phyloP scores from a whole-genome alignment of 495 filamentous ascomycete species.

The Penicillium paradoxum region DNA sequence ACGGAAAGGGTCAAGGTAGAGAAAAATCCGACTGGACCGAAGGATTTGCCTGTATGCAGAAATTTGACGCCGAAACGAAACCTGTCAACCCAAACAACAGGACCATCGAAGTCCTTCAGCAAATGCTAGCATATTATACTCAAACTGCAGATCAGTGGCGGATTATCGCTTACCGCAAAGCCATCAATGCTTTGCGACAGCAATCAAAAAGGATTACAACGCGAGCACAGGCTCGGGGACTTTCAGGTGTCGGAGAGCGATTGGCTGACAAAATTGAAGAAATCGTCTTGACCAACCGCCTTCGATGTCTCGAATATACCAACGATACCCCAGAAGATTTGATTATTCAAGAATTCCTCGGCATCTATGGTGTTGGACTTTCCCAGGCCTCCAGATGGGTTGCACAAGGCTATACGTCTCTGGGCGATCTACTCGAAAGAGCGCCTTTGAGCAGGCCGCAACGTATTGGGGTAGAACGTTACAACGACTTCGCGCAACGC shows the following conservation, averaged over 20 bases:
- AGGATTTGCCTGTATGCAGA: slow-evolving; percentile 66
- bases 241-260: slow-evolving; percentile 69
- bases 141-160: slow-evolving; percentile 77
- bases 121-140: slow-evolving; percentile 80
- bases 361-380: slow-evolving; percentile 76
- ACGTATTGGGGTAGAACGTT: slow-evolving; percentile 71
- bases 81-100: slow-evolving; percentile 58
- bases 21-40: slow-evolving; percentile 38
- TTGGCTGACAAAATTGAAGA: slow-evolving; percentile 90
- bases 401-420: slow-evolving; percentile 64
- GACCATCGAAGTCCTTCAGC: slow-evolving; percentile 73
- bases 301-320: slow-evolving; percentile 68
- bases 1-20: slow-evolving; percentile 7
- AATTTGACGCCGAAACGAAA: slow-evolving; percentile 40
- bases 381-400: slow-evolving; percentile 72
- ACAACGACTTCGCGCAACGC: slow-evolving; percentile 75
- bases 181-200: slow-evolving; percentile 63
- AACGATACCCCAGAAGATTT: slow-evolving; percentile 59
- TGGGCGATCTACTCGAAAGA: slow-evolving; percentile 64
- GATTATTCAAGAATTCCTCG: slow-evolving; percentile 62
- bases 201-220: slow-evolving; percentile 63
- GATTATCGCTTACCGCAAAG: slow-evolving; percentile 71
- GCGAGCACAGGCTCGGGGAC: slow-evolving; percentile 58
- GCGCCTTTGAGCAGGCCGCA: slow-evolving; percentile 70
- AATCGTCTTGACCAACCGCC: slow-evolving; percentile 70